Evolutionary conservation across 2,329 filamentous ascomycete species (phyloP).

Genomic region (Beauveria sp.): DNA sequence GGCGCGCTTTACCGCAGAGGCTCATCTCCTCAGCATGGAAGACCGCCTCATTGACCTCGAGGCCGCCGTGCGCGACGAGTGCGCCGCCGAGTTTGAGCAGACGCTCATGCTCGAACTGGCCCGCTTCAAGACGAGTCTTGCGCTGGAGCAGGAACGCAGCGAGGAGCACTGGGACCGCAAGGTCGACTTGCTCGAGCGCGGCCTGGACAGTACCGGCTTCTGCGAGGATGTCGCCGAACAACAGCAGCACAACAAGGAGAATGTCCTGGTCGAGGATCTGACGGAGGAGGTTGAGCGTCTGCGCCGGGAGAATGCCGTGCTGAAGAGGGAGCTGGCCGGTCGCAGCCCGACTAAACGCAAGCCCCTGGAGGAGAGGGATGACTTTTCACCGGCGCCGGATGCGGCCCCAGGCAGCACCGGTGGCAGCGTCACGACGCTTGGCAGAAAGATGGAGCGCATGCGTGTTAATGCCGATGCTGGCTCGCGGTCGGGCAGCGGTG

Average conservation of each 20-base stretch:
- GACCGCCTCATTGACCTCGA: conserved; percentile 63
- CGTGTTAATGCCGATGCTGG: conserved; percentile 34
- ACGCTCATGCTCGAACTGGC: conserved; percentile 66
- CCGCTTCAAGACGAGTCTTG: conserved; percentile 73
- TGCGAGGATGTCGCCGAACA: conserved; percentile 36
- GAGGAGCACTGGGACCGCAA: conserved; percentile 87
- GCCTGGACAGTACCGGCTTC: conserved; percentile 35
- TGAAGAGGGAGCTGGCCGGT: conserved; percentile 58
- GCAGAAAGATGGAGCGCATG: conserved; percentile 43
- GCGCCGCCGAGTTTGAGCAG: conserved; percentile 77
- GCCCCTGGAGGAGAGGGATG: conserved; percentile 48
- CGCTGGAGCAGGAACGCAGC: conserved; percentile 68
- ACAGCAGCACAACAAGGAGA: conserved; percentile 55
- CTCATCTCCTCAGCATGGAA: conserved; percentile 62
- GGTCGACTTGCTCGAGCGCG: conserved; percentile 55
- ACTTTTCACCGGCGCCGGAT: conserved; percentile 16
- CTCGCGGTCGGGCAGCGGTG: conserved; percentile 18
- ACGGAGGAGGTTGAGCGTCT: conserved; percentile 66
- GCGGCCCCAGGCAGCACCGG: background rate
- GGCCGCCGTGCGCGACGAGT: conserved; percentile 80
- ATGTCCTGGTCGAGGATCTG: conserved; percentile 54
- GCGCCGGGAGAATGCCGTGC: conserved; percentile 52
- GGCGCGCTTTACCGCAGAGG: conserved; percentile 62
- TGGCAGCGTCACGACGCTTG: conserved; percentile 28
- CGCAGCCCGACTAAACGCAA: conserved; percentile 56